phyloP scores from a whole-genome alignment of 805 yeast species.

The Yamadazyma insecticola region DNA sequence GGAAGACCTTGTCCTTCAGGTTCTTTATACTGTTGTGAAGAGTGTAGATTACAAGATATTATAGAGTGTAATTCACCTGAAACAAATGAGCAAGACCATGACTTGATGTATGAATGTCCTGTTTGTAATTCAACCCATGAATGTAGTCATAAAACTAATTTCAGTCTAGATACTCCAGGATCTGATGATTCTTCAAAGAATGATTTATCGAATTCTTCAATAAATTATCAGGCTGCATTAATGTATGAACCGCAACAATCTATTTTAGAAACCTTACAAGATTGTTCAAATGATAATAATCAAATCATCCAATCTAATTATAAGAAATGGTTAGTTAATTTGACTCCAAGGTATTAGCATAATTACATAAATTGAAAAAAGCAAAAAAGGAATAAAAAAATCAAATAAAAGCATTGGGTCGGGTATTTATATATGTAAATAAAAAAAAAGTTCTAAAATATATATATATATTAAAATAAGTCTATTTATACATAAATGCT shows the following conservation, averaged over 20 bases:
- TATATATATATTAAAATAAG: not conserved
- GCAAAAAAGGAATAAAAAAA: too few species aligned
- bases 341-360: constrained; percentile 9
- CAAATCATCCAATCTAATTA: constrained; percentile 17
- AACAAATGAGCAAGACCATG: not conserved
- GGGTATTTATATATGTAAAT: too few species aligned
- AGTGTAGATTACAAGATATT: constrained; percentile 15
- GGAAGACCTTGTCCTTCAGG: constrained; percentile 17
- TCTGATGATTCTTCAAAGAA: too few species aligned
- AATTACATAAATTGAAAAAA: too few species aligned
- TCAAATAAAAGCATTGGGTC: too few species aligned
- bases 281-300: constrained; percentile 10
- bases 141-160: constrained; percentile 1
- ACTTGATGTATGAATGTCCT: constrained; percentile 14
- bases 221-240: too few species aligned
- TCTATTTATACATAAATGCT: constrained; percentile 1
- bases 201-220: too few species aligned
- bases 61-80: constrained; percentile 1
- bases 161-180: too few species aligned
- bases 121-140: constrained; percentile 12
- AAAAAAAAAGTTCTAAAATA: too few species aligned
- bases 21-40: constrained; percentile 17
- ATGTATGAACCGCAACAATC: constrained; percentile 5
- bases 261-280: constrained; percentile 6
- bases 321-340: constrained; percentile 21